Conservation (phyloP, 306 rosid species). For the Urtica urens region DNA sequence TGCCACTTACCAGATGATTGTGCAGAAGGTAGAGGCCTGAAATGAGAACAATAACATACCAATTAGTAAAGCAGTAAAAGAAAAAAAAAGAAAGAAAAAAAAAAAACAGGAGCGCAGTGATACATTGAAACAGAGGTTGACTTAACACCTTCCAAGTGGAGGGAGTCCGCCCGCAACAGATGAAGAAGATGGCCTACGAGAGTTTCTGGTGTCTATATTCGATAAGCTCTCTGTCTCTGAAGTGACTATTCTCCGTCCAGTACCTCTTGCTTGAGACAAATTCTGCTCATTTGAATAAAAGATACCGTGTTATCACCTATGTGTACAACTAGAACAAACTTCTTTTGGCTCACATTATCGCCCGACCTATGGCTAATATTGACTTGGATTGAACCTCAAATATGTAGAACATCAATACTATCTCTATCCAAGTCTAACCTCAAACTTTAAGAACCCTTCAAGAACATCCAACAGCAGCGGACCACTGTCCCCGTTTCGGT, state of each 20-base stretch:
- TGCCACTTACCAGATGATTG: constrained; percentile 78
- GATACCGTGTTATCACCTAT: no score
- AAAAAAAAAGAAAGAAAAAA: no score
- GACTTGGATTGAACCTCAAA: constrained; percentile 6
- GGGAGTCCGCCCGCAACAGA: constrained; percentile 94
- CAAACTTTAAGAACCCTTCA: constrained; percentile 96
- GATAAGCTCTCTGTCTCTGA: constrained; percentile 70
- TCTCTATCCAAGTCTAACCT: constrained; percentile 52
- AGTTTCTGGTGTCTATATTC: constrained; percentile 56
- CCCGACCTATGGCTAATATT: no score
- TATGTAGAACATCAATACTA: no score
- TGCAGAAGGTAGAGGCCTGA: constrained; percentile 71
- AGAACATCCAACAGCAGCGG: constrained; percentile 96
- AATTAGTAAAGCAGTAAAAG: constrained; percentile 14
- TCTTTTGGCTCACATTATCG: background rate
- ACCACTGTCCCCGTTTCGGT: constrained; percentile 81
- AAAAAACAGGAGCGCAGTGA: background rate
- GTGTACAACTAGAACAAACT: no score
- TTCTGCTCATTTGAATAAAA: constrained; percentile 31
- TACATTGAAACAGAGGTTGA: background rate
- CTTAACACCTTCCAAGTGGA: constrained; percentile 80
- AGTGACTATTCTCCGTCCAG: constrained; percentile 64
- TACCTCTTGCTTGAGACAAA: constrained; percentile 64
- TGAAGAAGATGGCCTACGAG: constrained; percentile 82
- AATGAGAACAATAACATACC: constrained; percentile 17